Base-by-base conservation (phyloP, 2,329 filamentous ascomycete genomes). In the Dothideomycetes sp. region DNA sequence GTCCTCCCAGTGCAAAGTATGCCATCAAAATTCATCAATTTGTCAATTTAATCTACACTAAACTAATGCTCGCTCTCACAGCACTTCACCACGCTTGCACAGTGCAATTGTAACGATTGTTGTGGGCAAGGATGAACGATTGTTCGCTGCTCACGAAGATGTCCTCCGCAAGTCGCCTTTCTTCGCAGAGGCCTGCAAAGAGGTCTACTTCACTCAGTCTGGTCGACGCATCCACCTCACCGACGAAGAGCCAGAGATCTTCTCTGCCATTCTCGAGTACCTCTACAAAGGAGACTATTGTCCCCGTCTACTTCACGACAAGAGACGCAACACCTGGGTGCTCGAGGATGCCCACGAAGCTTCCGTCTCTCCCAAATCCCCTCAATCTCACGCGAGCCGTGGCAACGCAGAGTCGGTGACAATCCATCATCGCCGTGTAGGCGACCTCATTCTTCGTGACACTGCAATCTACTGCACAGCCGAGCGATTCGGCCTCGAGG, bases 211-310 rank as follows among this genome's bases (percentile, higher is more conserved):
- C 62, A 81, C 83, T 59, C 73, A 66, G 45, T 62, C 65, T 65
- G 68, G 77, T 73, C 79, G 84, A 69, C 75, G 84, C 77, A 77
- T 86, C 76, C 63, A 81, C 76, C 70, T 83, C 70, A 70, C 82
- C 75, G 72, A 75, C 52, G 76, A 78, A 73, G 85, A 94, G 69
- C 86, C 88, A 52, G 87, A 94, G 70, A 76, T 93, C 62, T 84
- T 95, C 65, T 93, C 86, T 60, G 88, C 83, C 56, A 72, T 95
- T 55, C 85, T 95, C 68, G 88, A 95, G 70, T 95, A 88, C 63
- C 78, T 95, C 51, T 95, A 95, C 80, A 94, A 93, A 71, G 86
- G 84, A 51, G 87, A 94, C 73, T 94, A 94, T 68, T 91, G 84
- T 63, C 88, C 88, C 41, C 84, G 86, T 62, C 73, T 95, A 67